These are phyloP conservation scores for Rosa hybrid DNA, from an alignment of 331 rosid genomes.

Conservation along the genomic window DNA sequence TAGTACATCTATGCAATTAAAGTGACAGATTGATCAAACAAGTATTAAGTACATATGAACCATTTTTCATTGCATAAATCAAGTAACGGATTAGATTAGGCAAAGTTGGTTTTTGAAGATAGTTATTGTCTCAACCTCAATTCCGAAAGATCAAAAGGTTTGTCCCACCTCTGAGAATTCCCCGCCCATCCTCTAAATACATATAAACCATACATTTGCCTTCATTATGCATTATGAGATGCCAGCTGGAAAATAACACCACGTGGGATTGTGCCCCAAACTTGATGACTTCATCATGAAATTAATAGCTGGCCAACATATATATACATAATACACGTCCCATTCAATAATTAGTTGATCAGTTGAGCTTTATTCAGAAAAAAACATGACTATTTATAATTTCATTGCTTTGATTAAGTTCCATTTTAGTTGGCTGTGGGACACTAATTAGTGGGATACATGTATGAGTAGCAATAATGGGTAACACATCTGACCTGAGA, in stretches of 20 bases:
- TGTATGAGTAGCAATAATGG: conserved; percentile 9
- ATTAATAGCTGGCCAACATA: conserved; percentile 13
- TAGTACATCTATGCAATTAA: background rate
- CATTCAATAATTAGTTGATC: conserved; percentile 7
- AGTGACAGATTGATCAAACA: background rate
- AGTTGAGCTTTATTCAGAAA: background rate
- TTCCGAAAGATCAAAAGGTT: background rate
- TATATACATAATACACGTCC: background rate
- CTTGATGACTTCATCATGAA: conserved; percentile 3
- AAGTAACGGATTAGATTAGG: background rate
- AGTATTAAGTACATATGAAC: background rate
- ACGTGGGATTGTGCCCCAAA: background rate
- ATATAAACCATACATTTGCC: background rate
- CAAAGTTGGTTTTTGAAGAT: background rate
- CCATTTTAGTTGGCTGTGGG: background rate
- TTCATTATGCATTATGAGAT: background rate
- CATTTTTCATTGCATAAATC: background rate
- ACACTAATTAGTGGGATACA: background rate
- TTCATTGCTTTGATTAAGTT: background rate
- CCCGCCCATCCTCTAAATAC: background rate
- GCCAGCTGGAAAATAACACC: conserved; percentile 1
- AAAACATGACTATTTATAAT: background rate
- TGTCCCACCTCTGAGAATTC: background rate
- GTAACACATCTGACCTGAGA: background rate
- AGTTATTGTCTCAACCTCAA: background rate